Percentiles rank a stretch among this genome's conserved stretches.
Conservation (phyloP, 768 basidiomycete genomes). For the Brasilioporus rufonigricans region DNA sequence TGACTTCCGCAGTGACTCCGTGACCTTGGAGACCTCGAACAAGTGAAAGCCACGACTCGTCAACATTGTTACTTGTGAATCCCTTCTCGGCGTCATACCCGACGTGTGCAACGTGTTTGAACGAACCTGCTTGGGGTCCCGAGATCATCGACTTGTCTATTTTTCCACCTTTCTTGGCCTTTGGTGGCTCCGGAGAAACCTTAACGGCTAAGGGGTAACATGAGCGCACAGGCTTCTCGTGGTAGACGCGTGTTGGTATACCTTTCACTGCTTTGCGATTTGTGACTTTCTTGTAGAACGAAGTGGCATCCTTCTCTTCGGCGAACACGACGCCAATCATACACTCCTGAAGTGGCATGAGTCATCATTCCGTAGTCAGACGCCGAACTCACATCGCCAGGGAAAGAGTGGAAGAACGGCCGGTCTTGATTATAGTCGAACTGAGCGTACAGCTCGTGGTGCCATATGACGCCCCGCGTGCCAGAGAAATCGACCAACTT, state of each 20-base stretch:
- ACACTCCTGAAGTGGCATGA: conserved; percentile 55
- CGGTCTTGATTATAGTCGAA: conserved; percentile 83
- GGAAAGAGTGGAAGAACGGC: conserved; percentile 89
- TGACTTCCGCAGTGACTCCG: conserved; percentile 67
- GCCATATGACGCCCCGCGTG: conserved; percentile 88
- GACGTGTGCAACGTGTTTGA: conserved; percentile 93
- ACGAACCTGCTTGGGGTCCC: conserved; percentile 71
- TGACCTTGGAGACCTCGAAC: conserved; percentile 59
- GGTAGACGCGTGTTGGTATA: conserved; percentile 27
- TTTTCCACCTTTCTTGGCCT: conserved; percentile 60
- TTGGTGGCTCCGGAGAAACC: conserved; percentile 52
- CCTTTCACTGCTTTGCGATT: conserved; percentile 60
- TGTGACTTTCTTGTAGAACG: conserved; percentile 82
- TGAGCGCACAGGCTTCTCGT: conserved; percentile 1
- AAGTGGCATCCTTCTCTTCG: conserved; percentile 79
- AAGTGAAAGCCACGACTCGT: conserved; percentile 83
- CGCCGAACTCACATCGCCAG: conserved; percentile 76
- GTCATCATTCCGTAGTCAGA: background rate
- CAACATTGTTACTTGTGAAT: conserved; percentile 83
- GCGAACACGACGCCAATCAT: conserved; percentile 92
- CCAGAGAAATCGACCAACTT: conserved; percentile 83
- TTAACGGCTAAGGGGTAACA: conserved; percentile 38
- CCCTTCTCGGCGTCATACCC: conserved; percentile 87
- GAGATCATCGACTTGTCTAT: conserved; percentile 95
- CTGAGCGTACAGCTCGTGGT: conserved; percentile 84